phyloP scores from a whole-genome alignment of 495 filamentous ascomycete genomes.

The Aspergillus heteromorphus region DNA sequence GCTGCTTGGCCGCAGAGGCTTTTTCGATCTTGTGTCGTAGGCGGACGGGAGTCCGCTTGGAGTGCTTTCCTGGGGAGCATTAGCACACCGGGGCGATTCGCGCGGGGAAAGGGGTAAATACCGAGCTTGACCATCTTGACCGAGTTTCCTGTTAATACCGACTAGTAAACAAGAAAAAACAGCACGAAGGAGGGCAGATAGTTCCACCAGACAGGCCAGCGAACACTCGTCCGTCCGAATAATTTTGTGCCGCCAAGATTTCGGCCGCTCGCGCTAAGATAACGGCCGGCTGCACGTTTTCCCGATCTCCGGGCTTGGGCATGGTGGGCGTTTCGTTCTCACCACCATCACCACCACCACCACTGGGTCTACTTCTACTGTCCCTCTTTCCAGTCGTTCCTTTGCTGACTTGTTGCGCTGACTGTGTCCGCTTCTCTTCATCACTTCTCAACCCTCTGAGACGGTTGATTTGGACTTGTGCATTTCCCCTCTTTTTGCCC shows the following conservation, averaged over 20 bases:
- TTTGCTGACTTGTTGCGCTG: no score
- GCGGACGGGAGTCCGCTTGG: constrained; percentile 84
- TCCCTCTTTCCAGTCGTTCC: neutral
- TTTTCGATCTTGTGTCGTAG: constrained; percentile 96
- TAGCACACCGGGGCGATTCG: neutral
- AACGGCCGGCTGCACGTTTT: constrained; percentile 32
- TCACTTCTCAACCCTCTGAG: constrained; percentile 7
- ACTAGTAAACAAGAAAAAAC: constrained; percentile 11
- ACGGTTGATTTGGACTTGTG: constrained; percentile 1
- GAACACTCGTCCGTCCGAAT: constrained; percentile 10
- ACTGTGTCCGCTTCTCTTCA: neutral
- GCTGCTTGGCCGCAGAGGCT: constrained; percentile 81
- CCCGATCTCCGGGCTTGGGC: constrained; percentile 39
- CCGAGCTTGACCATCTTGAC: constrained; percentile 49
- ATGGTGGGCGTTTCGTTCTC: neutral
- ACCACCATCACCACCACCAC: no score
- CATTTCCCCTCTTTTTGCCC: constrained; percentile 2
- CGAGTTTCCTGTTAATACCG: constrained; percentile 1
- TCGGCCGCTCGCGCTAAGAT: constrained; percentile 33
- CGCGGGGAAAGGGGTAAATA: constrained; percentile 19
- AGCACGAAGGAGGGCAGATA: constrained; percentile 4
- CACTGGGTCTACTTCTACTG: no score
- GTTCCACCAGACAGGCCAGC: neutral
- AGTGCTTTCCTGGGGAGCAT: constrained; percentile 68
- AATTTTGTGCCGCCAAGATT: constrained; percentile 33